Percentiles rank a stretch among this genome's conserved stretches.
phyloP scores from a whole-genome alignment of 208 protist species.

The Acanthamoeba healyi region DNA sequence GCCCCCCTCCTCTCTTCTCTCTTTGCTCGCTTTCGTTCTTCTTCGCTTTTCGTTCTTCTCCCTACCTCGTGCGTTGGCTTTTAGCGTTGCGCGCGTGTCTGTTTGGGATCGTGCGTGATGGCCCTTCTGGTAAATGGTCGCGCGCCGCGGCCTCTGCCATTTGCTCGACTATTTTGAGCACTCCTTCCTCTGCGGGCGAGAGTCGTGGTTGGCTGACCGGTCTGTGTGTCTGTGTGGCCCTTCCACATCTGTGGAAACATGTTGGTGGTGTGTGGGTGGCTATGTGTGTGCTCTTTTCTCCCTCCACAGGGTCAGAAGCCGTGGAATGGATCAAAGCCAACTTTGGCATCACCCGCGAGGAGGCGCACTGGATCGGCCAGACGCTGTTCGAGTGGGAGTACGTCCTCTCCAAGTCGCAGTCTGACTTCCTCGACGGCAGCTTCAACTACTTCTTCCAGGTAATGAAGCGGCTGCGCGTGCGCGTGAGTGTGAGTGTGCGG shows the following conservation, averaged over 20 bases:
- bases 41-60: background rate
- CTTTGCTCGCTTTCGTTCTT: background rate
- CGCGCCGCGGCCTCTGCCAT: no score
- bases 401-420: constrained; percentile 3
- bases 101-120: no score
- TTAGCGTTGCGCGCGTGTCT: no score
- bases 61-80: no score
- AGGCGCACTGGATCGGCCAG: constrained; percentile 35
- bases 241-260: background rate
- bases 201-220: no score
- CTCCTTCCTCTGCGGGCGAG: no score
- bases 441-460: constrained; percentile 61
- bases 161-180: no score
- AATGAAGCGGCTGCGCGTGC: background rate
- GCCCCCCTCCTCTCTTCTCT: background rate
- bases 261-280: background rate
- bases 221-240: background rate
- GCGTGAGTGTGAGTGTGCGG: background rate
- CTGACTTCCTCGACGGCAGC: constrained; percentile 14
- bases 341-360: constrained; percentile 44
- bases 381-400: constrained; percentile 33
- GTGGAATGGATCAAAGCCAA: constrained; percentile 52
- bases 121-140: no score
- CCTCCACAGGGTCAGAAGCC: constrained; percentile 1
- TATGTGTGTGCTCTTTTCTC: no score